Base-by-base conservation (phyloP, 2,329 filamentous ascomycete species). In the Sporothrix pseudoabietina region DNA sequence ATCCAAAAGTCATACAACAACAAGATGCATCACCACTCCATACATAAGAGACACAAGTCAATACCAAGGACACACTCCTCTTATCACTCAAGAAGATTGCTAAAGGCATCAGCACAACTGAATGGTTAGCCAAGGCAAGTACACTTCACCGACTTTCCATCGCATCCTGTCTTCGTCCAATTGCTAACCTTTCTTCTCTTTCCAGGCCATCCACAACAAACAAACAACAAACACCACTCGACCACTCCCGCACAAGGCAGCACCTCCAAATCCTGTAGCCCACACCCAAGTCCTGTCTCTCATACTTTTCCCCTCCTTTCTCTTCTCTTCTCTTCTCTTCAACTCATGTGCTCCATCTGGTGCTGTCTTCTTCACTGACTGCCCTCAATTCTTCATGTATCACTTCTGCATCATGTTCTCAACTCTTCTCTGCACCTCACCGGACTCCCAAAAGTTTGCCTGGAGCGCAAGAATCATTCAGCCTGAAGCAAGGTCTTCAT, bases 111-210 rank as follows among this genome's bases (percentile, higher is more conserved):
- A 41, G n/a, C 35, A 14, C 35, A 10, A 12, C 35, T 8, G 4
- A 41, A 63, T 12, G n/a, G 35, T 63, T 41, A 19, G 41, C 59
- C 32, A 63, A 63, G 59, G 59, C 59, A 63, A 41, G 59, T 63
- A 19, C 26, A 16, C 26, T 12, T 4, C 19, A 3, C 30, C 3
- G 1, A 12, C 19, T 8, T 39, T 41, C 32, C 12, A 41, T 63
- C 16, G 9, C 35, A 2, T 16, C 32, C 41, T 12, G 9, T 22
- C 9, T 41, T 63, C 12, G 9, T 63, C 26, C 59, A 12, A 2
- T 26, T 41, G 19, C 59, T 63, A 63, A 41, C 59, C 9, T 63
- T 22, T 41, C 32, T 41, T 41, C 19, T 59, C 41, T 8, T 19
- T 59, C 26, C 26, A 59, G 35, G 32, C 26, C 59, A 22, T 32